Conservation (phyloP, 345 rosid species). For the Ricinus communis region DNA sequence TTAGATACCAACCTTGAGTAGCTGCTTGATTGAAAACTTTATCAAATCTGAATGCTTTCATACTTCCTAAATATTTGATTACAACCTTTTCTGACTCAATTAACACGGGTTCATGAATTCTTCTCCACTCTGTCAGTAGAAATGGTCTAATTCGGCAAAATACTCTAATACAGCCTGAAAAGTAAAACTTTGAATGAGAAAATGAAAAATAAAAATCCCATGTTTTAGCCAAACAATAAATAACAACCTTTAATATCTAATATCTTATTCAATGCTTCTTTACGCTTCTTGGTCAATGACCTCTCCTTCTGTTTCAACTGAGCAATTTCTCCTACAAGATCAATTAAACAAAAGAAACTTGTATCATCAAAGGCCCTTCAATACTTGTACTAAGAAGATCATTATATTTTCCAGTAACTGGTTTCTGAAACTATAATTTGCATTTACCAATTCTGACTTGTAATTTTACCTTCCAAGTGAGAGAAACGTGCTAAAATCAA, state of each 20-base stretch:
- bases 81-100: constrained; percentile 44
- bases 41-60: constrained; percentile 74
- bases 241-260: constrained; percentile 73
- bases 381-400: not conserved
- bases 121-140: constrained; percentile 43
- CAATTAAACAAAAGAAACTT: constrained; percentile 16
- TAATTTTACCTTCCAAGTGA: no score
- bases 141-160: constrained; percentile 80
- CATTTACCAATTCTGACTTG: not conserved
- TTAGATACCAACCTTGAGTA: constrained; percentile 64
- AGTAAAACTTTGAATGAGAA: constrained; percentile 3
- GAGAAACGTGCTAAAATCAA: no score
- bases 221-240: constrained; percentile 5
- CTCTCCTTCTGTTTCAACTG: constrained; percentile 55
- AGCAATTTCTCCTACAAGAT: constrained; percentile 53
- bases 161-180: constrained; percentile 80
- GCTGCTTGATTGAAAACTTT: constrained; percentile 63
- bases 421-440: no score
- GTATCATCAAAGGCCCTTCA: not conserved
- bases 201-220: constrained; percentile 3
- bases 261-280: constrained; percentile 60
- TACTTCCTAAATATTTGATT: constrained; percentile 50
- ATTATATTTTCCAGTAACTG: not conserved
- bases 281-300: constrained; percentile 60
- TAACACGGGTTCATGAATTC: constrained; percentile 46